phyloP scores from a whole-genome alignment of 2,329 filamentous ascomycete species.

The Ilyonectria destructans region DNA sequence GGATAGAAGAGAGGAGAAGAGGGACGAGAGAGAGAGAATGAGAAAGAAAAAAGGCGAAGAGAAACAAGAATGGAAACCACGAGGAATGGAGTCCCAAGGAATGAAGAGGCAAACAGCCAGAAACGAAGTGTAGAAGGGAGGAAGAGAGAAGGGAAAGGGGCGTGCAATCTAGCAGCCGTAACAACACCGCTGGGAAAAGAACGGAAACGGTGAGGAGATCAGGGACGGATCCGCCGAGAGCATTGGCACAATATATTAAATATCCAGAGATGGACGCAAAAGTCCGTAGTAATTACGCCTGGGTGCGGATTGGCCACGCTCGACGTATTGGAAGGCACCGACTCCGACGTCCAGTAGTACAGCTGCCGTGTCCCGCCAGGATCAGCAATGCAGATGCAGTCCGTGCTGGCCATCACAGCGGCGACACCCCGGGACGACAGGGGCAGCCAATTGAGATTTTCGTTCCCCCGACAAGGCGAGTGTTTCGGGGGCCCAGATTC shows the following conservation, averaged over 20 bases:
- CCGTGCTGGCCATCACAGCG: not conserved
- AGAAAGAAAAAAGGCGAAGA: not conserved
- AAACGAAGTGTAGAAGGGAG: constrained; percentile 9
- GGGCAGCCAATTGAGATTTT: constrained; percentile 5
- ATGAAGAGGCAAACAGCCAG: constrained; percentile 5
- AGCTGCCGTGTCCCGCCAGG: not conserved
- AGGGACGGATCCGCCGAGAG: constrained; percentile 6
- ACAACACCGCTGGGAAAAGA: constrained; percentile 3
- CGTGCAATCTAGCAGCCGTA: constrained; percentile 15
- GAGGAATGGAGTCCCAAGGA: not conserved
- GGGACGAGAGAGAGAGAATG: not conserved
- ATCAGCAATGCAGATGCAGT: not conserved
- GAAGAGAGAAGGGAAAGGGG: constrained; percentile 14
- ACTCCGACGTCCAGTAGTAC: not conserved
- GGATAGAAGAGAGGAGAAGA: constrained; percentile 11
- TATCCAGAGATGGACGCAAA: not conserved
- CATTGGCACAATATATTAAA: constrained; percentile 19
- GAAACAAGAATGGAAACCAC: constrained; percentile 6
- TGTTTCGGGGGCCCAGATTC: constrained; percentile 32
- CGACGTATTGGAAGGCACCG: not conserved
- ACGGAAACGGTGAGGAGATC: constrained; percentile 11
- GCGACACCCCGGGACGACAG: not conserved
- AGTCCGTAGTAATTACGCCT: not conserved
- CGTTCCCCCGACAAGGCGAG: constrained; percentile 5
- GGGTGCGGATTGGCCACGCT: constrained; percentile 4